Conservation (phyloP, 2,329 filamentous ascomycete species). For the Dactylellina sp. region DNA sequence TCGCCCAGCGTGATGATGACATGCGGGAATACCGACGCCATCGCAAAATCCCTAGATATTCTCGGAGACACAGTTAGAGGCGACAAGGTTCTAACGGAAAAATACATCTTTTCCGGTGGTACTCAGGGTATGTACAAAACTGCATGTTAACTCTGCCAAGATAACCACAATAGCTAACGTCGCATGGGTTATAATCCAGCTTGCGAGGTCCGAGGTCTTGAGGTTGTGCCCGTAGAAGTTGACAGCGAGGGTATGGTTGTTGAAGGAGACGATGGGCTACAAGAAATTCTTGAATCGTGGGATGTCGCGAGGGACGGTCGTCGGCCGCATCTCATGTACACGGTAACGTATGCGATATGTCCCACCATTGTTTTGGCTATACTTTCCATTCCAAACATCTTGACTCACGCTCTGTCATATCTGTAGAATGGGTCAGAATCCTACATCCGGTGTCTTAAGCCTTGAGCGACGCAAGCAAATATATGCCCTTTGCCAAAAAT, state of each 20-base stretch:
- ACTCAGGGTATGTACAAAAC: slow-evolving; percentile 68
- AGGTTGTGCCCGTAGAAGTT: slow-evolving; percentile 78
- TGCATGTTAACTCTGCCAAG: not conserved
- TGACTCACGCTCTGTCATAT: not conserved
- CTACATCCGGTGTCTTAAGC: slow-evolving; percentile 80
- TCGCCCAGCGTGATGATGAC: slow-evolving; percentile 77
- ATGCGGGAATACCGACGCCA: slow-evolving; percentile 86
- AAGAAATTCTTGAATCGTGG: slow-evolving; percentile 85
- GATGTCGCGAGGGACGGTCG: slow-evolving; percentile 75
- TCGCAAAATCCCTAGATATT: slow-evolving; percentile 80
- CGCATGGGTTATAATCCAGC: slow-evolving; percentile 61
- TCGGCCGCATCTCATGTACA: slow-evolving; percentile 87
- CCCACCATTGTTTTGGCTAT: not conserved
- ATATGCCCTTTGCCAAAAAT: slow-evolving; percentile 82
- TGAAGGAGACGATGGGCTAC: slow-evolving; percentile 77
- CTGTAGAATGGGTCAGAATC: slow-evolving; percentile 81
- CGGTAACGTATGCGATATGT: slow-evolving; percentile 73
- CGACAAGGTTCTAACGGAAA: slow-evolving; percentile 78
- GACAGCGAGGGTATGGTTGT: slow-evolving; percentile 84
- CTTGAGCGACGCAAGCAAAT: slow-evolving; percentile 79
- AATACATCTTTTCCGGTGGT: slow-evolving; percentile 83
- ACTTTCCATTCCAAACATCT: slow-evolving; percentile 61
- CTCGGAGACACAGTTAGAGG: slow-evolving; percentile 81
- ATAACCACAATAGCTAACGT: not conserved
- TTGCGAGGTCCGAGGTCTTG: slow-evolving; percentile 75